Conservation (phyloP, 441 rosid genomes). For the Gossypium davidsonii region DNA sequence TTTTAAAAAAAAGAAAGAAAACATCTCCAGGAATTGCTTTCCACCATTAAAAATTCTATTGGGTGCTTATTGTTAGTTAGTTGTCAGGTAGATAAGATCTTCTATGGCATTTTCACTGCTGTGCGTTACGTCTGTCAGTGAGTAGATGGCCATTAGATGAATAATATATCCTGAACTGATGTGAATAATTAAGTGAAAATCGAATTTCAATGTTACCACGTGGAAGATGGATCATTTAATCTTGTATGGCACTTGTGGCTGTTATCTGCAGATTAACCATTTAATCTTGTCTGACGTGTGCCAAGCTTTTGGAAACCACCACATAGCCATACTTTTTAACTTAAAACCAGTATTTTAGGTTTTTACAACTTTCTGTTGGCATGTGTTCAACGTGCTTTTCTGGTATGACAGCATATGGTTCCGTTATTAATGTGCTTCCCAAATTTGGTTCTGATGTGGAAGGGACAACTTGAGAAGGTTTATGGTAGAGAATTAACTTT, state of each 20-base stretch:
- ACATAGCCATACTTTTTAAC: background rate
- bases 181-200: background rate
- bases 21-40: constrained; percentile 1
- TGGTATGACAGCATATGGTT: background rate
- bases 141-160: constrained; percentile 6
- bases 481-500: background rate
- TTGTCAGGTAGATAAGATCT: constrained; percentile 3
- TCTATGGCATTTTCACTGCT: background rate
- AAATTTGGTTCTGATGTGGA: background rate
- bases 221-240: background rate
- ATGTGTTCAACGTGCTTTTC: background rate
- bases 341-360: background rate
- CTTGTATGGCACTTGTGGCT: background rate
- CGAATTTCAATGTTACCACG: background rate
- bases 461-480: background rate
- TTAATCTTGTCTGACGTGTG: background rate
- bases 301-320: background rate
- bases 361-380: background rate
- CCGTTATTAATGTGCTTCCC: background rate
- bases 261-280: background rate
- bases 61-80: constrained; percentile 4
- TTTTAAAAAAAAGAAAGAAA: background rate
- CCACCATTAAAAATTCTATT: background rate
- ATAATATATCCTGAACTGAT: background rate
- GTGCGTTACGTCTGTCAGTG: background rate